A percentile compares a stretch with the other conserved stretches of the same genome.
phyloP scores from a whole-genome alignment of 2,329 filamentous ascomycete species.

The Botrytis squamosa region DNA sequence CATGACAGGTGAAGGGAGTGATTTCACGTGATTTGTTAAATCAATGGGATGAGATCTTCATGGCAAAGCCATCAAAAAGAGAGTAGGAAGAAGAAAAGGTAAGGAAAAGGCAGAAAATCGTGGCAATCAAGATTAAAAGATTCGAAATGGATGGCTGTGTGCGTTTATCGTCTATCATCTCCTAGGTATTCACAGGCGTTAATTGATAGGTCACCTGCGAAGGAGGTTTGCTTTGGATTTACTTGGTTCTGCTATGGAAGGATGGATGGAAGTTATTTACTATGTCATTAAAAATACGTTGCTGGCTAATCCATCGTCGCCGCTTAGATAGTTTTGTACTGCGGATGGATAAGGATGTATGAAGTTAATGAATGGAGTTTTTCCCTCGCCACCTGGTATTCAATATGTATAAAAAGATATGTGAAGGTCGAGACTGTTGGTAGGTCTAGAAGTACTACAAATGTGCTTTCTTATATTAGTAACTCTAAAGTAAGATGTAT shows the following conservation, averaged over 20 bases:
- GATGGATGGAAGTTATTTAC: neutral
- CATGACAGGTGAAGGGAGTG: neutral
- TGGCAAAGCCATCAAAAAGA: neutral
- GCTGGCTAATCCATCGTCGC: neutral
- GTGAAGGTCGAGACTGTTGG: neutral
- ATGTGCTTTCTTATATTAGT: neutral
- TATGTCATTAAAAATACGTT: neutral
- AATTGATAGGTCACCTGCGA: conserved; percentile 8
- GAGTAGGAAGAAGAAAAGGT: neutral
- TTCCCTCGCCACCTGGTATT: neutral
- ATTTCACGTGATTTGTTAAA: neutral
- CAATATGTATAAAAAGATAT: neutral
- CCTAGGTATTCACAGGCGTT: neutral
- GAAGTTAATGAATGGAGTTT: conserved; percentile 1
- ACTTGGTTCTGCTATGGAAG: neutral
- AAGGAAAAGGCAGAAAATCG: neutral
- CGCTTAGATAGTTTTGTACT: neutral
- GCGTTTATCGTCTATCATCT: neutral
- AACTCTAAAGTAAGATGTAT: neutral
- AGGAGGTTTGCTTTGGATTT: neutral
- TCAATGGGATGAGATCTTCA: neutral
- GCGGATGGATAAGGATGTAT: neutral
- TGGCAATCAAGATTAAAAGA: neutral
- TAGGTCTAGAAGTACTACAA: neutral
- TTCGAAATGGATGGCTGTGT: neutral